phyloP scores from a whole-genome alignment of 1,139 yeast genomes.

The Saccharomyces pastorianus region DNA sequence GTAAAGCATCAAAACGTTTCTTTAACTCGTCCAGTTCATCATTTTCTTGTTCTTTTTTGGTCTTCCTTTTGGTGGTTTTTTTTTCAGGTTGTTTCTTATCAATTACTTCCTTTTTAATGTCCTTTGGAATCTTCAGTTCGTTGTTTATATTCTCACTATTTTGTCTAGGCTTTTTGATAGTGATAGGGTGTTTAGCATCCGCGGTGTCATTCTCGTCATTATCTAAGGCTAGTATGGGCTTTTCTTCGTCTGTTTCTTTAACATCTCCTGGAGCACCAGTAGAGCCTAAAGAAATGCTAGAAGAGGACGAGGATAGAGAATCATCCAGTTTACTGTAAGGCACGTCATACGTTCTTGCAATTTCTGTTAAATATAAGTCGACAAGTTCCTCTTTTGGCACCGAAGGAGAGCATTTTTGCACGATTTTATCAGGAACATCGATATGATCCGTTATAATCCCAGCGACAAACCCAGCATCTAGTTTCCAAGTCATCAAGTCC shows the following conservation, averaged over 20 bases:
- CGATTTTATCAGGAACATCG: conserved; percentile 56
- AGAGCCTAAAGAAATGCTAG: conserved; percentile 25
- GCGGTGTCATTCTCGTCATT: conserved; percentile 25
- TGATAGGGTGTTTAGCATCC: conserved; percentile 37
- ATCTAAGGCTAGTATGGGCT: conserved; percentile 31
- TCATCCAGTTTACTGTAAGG: conserved; percentile 55
- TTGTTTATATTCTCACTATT: conserved; percentile 41
- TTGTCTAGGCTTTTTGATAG: conserved; percentile 40
- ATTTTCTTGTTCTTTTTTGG: conserved; percentile 26
- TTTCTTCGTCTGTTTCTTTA: conserved; percentile 20
- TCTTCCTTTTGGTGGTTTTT: conserved; percentile 9
- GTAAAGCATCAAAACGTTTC: conserved; percentile 46
- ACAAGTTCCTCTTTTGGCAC: conserved; percentile 66
- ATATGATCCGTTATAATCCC: conserved; percentile 54
- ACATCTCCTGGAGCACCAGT: conserved; percentile 19
- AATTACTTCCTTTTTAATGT: conserved; percentile 28
- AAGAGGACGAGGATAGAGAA: conserved; percentile 21
- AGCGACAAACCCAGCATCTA: conserved; percentile 55
- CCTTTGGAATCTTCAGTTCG: conserved; percentile 37
- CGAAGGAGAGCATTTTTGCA: conserved; percentile 52
- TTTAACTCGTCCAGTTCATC: conserved; percentile 45
- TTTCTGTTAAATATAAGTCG: conserved; percentile 63
- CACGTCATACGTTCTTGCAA: conserved; percentile 71
- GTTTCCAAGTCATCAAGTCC: conserved; percentile 55
- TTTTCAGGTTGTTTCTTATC: conserved; percentile 16